Conservation (phyloP, 148 eudicot species). For the Vaccinium vitisidaea region DNA sequence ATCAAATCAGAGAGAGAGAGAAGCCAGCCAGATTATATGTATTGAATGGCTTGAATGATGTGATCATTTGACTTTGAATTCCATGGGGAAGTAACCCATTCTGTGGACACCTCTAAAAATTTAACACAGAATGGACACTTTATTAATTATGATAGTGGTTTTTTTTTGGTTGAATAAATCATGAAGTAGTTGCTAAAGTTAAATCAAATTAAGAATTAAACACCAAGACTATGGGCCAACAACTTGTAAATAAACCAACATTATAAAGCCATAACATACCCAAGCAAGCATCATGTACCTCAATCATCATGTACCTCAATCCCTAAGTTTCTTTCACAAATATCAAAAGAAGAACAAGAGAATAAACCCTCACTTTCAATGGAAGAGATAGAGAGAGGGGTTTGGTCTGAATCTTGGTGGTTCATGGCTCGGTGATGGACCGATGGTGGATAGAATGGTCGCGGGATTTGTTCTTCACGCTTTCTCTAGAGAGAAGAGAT, state of each 20-base stretch:
- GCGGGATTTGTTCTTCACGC: not conserved
- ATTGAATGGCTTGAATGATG: conserved; percentile 17
- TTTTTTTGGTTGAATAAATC: not conserved
- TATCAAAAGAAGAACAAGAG: not conserved
- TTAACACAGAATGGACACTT: not conserved
- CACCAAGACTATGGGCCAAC: not conserved
- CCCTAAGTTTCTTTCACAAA: not conserved
- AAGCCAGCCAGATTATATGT: not conserved
- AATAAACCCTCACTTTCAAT: not conserved
- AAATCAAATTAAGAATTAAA: not conserved
- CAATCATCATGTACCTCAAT: too few species aligned
- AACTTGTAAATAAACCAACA: not conserved
- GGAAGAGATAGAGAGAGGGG: not conserved
- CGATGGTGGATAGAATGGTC: not conserved
- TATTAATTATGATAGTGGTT: not conserved
- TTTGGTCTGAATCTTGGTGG: not conserved
- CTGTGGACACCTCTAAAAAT: not conserved
- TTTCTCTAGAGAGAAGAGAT: not conserved
- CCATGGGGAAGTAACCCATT: conserved; percentile 1
- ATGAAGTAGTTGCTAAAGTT: not conserved
- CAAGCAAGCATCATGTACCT: not conserved
- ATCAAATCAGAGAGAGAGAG: conserved; percentile 16
- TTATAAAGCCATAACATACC: not conserved
- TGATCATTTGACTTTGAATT: conserved; percentile 9
- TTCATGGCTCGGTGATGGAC: not conserved